Conservation (phyloP, 2,329 filamentous ascomycete genomes). For the Cryphonectria naterciae region DNA sequence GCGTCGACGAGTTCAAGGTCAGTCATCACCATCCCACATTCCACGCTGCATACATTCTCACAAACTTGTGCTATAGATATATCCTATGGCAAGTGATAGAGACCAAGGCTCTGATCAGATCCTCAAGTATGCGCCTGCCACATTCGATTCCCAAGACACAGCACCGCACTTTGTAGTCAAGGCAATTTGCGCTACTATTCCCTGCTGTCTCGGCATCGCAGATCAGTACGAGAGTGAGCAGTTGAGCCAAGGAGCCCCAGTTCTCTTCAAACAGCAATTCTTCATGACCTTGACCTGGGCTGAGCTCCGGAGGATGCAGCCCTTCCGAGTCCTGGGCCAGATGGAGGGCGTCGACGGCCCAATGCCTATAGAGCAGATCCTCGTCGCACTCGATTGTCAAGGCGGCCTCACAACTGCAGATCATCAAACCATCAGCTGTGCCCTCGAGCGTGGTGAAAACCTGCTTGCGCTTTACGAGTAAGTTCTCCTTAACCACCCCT, state of each 20-base stretch:
- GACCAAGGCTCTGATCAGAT: neutral
- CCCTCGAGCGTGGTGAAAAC: neutral
- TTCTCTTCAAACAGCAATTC: slow-evolving; percentile 8
- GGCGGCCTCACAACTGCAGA: slow-evolving; percentile 17
- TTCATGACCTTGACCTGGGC: slow-evolving; percentile 13
- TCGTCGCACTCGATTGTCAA: slow-evolving; percentile 9
- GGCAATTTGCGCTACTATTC: slow-evolving; percentile 1
- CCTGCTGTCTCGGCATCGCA: slow-evolving; percentile 17
- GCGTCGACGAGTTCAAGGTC: slow-evolving; percentile 21
- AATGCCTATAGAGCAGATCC: neutral
- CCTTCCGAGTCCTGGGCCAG: slow-evolving; percentile 12
- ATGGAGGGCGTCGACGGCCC: neutral
- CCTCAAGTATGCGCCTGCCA: neutral
- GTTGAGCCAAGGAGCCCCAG: neutral
- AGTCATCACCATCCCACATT: neutral
- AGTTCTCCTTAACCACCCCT: neutral
- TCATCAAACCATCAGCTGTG: neutral
- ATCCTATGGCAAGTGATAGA: neutral
- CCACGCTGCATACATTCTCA: neutral
- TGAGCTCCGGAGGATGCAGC: slow-evolving; percentile 16
- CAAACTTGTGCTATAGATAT: slow-evolving; percentile 6
- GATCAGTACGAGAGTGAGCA: slow-evolving; percentile 5
- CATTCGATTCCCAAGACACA: slow-evolving; percentile 9
- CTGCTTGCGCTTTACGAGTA: slow-evolving; percentile 14
- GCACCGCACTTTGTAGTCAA: slow-evolving; percentile 16